Conservation (phyloP, 805 yeast genomes). For the Candida nitratophila region DNA sequence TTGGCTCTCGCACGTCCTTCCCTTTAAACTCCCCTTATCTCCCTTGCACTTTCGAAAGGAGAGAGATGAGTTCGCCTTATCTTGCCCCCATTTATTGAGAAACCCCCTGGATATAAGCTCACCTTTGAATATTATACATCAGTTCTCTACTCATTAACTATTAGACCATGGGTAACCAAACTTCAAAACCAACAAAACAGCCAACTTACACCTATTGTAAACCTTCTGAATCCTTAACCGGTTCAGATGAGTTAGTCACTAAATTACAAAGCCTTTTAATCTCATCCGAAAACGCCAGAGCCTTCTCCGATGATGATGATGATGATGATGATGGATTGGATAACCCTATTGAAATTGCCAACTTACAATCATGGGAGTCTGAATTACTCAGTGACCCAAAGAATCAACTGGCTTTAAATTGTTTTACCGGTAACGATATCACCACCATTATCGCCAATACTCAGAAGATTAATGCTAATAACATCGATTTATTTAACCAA, state of each 20-base stretch:
- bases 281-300: background rate
- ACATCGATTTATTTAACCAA: conserved; percentile 35
- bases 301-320: background rate
- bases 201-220: conserved; percentile 11
- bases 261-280: conserved; percentile 22
- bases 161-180: conserved; percentile 18
- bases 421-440: conserved; percentile 42
- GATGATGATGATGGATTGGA: conserved; percentile 4
- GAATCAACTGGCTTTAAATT: conserved; percentile 46
- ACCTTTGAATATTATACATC: background rate
- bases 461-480: conserved; percentile 18
- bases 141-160: background rate
- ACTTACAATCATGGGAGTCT: conserved; percentile 38
- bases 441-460: conserved; percentile 34
- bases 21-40: too few species aligned
- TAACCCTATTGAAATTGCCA: conserved; percentile 25
- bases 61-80: too few species aligned
- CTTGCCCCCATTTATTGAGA: too few species aligned
- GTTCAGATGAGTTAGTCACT: conserved; percentile 24
- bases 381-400: conserved; percentile 39
- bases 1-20: too few species aligned
- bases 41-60: too few species aligned
- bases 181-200: conserved; percentile 14
- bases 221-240: conserved; percentile 7
- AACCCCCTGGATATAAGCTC: too few species aligned